Conservation (phyloP, 148 eudicot genomes). For the Camellia granthamiana region DNA sequence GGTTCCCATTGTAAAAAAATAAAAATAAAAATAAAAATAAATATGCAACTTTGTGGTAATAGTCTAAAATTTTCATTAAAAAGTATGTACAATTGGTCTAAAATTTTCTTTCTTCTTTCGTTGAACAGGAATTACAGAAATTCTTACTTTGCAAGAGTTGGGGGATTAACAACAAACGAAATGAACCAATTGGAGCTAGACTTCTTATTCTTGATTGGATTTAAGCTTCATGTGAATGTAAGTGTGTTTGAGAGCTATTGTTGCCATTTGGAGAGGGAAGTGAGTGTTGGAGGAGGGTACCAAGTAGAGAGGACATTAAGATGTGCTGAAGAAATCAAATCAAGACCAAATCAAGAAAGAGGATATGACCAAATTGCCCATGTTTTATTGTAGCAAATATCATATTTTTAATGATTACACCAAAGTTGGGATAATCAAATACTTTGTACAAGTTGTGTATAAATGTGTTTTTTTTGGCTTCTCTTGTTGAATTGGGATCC, state of each 20-base stretch:
- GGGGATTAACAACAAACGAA: slow-evolving; percentile 79
- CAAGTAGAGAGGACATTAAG: slow-evolving; percentile 83
- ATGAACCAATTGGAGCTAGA: slow-evolving; percentile 86
- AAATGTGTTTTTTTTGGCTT: not conserved
- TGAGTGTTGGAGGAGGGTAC: slow-evolving; percentile 92
- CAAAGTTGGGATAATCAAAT: not conserved
- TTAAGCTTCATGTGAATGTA: slow-evolving; percentile 89
- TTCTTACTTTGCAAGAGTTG: slow-evolving; percentile 83
- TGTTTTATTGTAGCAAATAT: slow-evolving; percentile 37
- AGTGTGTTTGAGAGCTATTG: slow-evolving; percentile 95
- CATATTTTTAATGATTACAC: not conserved
- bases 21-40: too few species aligned
- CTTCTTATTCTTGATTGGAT: slow-evolving; percentile 72
- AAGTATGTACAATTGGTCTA: not conserved
- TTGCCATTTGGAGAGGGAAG: slow-evolving; percentile 88
- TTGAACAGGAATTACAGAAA: slow-evolving; percentile 81
- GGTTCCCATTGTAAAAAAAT: too few species aligned
- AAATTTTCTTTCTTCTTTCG: not conserved
- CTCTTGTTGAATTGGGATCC: too few species aligned
- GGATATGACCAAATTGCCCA: slow-evolving; percentile 49
- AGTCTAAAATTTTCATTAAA: too few species aligned
- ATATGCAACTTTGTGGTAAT: too few species aligned
- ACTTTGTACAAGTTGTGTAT: not conserved
- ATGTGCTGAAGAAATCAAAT: slow-evolving; percentile 89
- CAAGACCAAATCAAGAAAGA: slow-evolving; percentile 41